These are phyloP conservation scores for Tetrapisispora pingtungensis DNA, from an alignment of 805 yeast genomes.

Conservation along the genomic window DNA sequence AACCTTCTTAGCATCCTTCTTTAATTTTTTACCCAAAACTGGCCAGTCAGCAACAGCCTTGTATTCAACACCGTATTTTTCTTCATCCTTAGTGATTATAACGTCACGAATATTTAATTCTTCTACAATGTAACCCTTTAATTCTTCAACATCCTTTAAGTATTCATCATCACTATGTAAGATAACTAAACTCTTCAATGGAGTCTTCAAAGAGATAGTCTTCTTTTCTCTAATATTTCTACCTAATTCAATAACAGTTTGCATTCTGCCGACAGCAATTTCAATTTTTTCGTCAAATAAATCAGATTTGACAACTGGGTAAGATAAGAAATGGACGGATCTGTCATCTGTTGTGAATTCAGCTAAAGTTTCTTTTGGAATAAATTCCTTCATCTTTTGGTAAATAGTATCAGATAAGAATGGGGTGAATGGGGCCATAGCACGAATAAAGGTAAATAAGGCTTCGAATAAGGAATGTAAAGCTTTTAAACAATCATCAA, in stretches of 20 bases:
- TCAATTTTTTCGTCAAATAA: conserved; percentile 77
- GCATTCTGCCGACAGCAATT: conserved; percentile 88
- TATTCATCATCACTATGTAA: conserved; percentile 69
- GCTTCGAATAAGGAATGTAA: conserved; percentile 89
- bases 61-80: conserved; percentile 83
- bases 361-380: conserved; percentile 48
- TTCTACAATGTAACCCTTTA: conserved; percentile 72
- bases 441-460: conserved; percentile 75
- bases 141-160: conserved; percentile 65
- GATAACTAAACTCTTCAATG: conserved; percentile 78
- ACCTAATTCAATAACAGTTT: conserved; percentile 90
- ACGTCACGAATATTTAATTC: conserved; percentile 89
- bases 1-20: conserved; percentile 86
- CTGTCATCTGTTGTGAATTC: conserved; percentile 48
- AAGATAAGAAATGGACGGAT: conserved; percentile 90
- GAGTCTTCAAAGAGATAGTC: conserved; percentile 87
- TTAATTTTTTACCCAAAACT: conserved; percentile 90
- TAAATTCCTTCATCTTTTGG: conserved; percentile 55
- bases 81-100: conserved; percentile 82
- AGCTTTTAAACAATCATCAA: conserved; percentile 75
- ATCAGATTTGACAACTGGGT: conserved; percentile 75
- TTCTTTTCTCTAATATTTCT: conserved; percentile 96
- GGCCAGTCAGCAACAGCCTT: conserved; percentile 99
- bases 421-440: conserved; percentile 99
- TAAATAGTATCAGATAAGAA: conserved; percentile 87